Base-by-base conservation (phyloP, 257 asterid genomes). In the Coffea eugenioides region DNA sequence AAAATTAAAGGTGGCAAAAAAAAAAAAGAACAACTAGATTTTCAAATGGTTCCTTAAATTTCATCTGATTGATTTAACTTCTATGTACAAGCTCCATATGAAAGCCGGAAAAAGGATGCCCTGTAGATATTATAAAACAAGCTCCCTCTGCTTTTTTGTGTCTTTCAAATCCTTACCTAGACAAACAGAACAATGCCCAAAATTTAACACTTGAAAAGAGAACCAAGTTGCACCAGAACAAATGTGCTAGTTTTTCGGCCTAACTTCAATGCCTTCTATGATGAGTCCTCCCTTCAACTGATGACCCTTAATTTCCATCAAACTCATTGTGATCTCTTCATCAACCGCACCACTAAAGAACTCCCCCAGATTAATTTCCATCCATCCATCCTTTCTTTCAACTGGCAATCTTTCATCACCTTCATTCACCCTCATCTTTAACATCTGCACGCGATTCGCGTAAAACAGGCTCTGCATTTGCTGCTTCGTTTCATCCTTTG, bases 231-330 rank as follows among this genome's bases (percentile, higher is more conserved):
- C 66, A 59, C 65, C 3, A 20, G n/a, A 57, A 20, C 3, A 13
- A 52, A 52, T 43, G 27, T 2, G 6, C 3, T 18, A n/a, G 43
- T 0, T 39, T 39, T n/a, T 79, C 5, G 94, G 95, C 82, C 97
- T 88, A 74, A 93, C 77, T 86, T 93, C 97, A 85, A 93, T 87
- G 43, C 97, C 97, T 80, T 91, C 92, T 73, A 93, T 78, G 69
- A 89, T 72, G 23, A 93, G 81, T 0, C 95, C 97, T 9, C 97
- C 97, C 62, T 89, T 93, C 11, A 93, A 92, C 51, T 90, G 97
- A 39, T 76, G 89, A 12, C 94, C 94, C 39, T 88, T 89, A 7
- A 79, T 67, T 82, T 93, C 97, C 80, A 80, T 85, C 69, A 91
- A 85, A 62, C 88, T 69, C 93, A 90, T 88, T 41, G 73, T 83